Percentiles rank a stretch among this genome's conserved stretches.
Conservation (phyloP, 805 yeast genomes). For the Yarrowia porcina region DNA sequence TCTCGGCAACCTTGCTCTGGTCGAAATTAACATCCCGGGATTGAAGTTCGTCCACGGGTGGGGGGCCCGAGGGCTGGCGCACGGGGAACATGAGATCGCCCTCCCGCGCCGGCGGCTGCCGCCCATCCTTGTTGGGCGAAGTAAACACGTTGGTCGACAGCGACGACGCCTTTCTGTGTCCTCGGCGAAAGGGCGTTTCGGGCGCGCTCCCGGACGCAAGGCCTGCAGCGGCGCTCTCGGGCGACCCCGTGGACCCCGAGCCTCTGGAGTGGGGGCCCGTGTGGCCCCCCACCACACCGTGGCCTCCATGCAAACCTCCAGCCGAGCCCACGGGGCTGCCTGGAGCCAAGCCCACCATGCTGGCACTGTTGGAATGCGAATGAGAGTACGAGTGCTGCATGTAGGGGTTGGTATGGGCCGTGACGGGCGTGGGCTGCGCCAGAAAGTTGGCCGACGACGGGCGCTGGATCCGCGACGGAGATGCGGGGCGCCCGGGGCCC, state of each 20-base stretch:
- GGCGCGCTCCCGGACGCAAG: not conserved
- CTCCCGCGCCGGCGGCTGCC: constrained; percentile 21
- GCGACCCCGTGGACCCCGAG: not conserved
- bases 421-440: constrained; percentile 28
- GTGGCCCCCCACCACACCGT: not conserved
- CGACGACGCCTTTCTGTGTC: constrained; percentile 35
- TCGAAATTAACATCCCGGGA: constrained; percentile 32
- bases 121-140: not conserved
- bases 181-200: constrained; percentile 30
- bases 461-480: constrained; percentile 11
- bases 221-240: not conserved
- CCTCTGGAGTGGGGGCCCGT: not conserved
- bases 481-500: not conserved
- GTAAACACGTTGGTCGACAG: constrained; percentile 30
- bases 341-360: not conserved
- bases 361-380: constrained; percentile 22
- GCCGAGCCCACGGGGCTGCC: not conserved
- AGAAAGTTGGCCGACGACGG: constrained; percentile 19
- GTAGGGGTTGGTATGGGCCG: constrained; percentile 31
- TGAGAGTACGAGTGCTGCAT: constrained; percentile 25
- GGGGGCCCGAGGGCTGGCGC: constrained; percentile 39
- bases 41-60: constrained; percentile 37
- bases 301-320: not conserved
- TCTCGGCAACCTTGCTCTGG: constrained; percentile 8
- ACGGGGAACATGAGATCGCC: constrained; percentile 33